These are phyloP conservation scores for Naganishia cerealis DNA, from an alignment of 1,284 basidiomycete genomes.

Conservation along the genomic window DNA sequence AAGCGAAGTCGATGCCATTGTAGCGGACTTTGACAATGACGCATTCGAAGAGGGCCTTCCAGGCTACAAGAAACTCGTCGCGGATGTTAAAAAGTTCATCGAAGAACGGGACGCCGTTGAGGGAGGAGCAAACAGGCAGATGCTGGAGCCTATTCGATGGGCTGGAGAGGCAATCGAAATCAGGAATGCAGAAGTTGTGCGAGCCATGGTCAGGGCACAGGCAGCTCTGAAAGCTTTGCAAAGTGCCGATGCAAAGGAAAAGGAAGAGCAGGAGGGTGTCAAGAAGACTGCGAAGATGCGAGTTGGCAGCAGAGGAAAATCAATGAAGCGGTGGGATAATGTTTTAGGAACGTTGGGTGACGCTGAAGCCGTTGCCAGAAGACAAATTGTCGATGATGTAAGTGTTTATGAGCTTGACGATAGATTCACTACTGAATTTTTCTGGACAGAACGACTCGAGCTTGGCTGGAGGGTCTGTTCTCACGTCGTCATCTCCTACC, in stretches of 20 bases:
- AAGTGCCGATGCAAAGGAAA: constrained; percentile 17
- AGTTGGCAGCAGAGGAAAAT: constrained; percentile 52
- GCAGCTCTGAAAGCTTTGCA: constrained; percentile 16
- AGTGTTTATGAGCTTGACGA: constrained; percentile 18
- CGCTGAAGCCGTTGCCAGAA: constrained; percentile 76
- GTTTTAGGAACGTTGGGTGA: constrained; percentile 79
- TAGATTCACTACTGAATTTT: constrained; percentile 18
- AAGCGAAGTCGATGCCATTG: constrained; percentile 76
- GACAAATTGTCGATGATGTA: constrained; percentile 42
- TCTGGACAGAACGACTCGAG: constrained; percentile 36
- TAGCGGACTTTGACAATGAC: constrained; percentile 67
- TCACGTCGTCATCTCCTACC: constrained; percentile 57
- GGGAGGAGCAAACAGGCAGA: constrained; percentile 59
- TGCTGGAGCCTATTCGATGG: constrained; percentile 69
- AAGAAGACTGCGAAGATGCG: constrained; percentile 47
- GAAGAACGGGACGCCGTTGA: constrained; percentile 32
- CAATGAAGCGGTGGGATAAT: constrained; percentile 69
- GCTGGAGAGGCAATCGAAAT: constrained; percentile 80
- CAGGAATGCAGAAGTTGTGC: constrained; percentile 86
- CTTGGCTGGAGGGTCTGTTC: constrained; percentile 3
- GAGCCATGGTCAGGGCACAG: constrained; percentile 78
- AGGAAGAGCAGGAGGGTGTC: constrained; percentile 63
- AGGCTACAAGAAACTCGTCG: constrained; percentile 41
- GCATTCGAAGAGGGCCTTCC: constrained; percentile 59
- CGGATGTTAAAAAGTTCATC: constrained; percentile 38